These are phyloP conservation scores for Citrus trifoliata DNA, from an alignment of 345 rosid species.

Conservation along the genomic window DNA sequence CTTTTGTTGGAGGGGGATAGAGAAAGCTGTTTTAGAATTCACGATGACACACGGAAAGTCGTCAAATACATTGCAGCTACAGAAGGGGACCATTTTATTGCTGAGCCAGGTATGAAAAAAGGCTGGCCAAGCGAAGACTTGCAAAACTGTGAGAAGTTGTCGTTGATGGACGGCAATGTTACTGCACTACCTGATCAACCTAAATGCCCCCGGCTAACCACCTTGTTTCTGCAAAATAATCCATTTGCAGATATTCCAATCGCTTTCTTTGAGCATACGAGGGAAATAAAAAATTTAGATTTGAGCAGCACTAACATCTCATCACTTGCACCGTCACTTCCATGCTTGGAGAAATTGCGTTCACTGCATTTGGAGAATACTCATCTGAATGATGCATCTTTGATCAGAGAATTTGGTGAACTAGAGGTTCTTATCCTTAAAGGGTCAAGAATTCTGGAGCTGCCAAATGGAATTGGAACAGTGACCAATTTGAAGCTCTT, in stretches of 20 bases:
- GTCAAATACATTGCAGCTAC: background rate
- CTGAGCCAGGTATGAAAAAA: slow-evolving; percentile 1
- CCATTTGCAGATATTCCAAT: slow-evolving; percentile 1
- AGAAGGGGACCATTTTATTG: background rate
- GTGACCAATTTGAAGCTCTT: slow-evolving; percentile 18
- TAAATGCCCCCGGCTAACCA: slow-evolving; percentile 21
- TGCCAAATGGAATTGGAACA: slow-evolving; percentile 22
- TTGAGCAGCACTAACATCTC: background rate
- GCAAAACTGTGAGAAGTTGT: slow-evolving; percentile 6
- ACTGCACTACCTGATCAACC: slow-evolving; percentile 16
- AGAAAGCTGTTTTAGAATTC: background rate
- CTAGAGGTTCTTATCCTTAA: slow-evolving; percentile 27
- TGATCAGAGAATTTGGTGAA: slow-evolving; percentile 21
- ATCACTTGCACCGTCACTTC: slow-evolving; percentile 14
- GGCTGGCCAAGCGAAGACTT: slow-evolving; percentile 4
- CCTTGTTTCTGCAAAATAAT: background rate
- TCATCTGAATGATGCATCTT: slow-evolving; percentile 1
- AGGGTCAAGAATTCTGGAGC: slow-evolving; percentile 11
- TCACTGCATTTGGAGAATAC: slow-evolving; percentile 24
- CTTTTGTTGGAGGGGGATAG: background rate
- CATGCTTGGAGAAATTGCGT: slow-evolving; percentile 11
- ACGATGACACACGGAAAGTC: background rate
- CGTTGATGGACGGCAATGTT: background rate
- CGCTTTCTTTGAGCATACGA: slow-evolving; percentile 19
- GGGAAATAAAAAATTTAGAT: slow-evolving; percentile 19